Percentiles rank a stretch among this genome's conserved stretches.
Evolutionary conservation across 2,329 filamentous ascomycete species (phyloP).

Genomic region (Fusarium aywerte): DNA sequence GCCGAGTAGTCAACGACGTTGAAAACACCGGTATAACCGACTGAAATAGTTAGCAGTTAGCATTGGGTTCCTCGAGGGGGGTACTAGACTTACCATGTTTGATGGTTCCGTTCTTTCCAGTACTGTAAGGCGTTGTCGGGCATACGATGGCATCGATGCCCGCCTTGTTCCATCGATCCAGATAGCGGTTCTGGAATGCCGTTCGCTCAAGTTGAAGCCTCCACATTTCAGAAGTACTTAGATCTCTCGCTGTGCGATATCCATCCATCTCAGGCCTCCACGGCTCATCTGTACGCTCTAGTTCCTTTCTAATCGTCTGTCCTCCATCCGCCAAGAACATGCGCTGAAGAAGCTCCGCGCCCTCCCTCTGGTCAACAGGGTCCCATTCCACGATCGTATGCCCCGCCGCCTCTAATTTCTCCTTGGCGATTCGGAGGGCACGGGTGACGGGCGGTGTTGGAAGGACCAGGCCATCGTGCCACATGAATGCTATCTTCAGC

Average conservation of each 20-base stretch:
- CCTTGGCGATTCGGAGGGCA: conserved; percentile 60
- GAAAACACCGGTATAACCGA: conserved; percentile 62
- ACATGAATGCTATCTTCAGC: conserved; percentile 70
- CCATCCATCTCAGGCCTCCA: conserved; percentile 53
- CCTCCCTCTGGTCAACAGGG: conserved; percentile 55
- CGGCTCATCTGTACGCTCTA: conserved; percentile 57
- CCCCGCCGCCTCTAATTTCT: conserved; percentile 57
- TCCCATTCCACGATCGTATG: conserved; percentile 66
- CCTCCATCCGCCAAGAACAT: conserved; percentile 64
- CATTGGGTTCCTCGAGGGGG: fast-evolving
- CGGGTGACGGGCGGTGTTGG: conserved; percentile 74
- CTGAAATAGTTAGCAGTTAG: conserved; percentile 46
- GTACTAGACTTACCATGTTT: conserved; percentile 53
- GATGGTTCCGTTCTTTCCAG: conserved; percentile 56
- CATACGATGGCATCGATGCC: conserved; percentile 71
- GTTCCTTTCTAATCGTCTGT: conserved; percentile 52
- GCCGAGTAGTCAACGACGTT: conserved; percentile 62
- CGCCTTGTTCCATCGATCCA: conserved; percentile 58
- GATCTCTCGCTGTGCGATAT: conserved; percentile 50
- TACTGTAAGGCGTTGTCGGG: conserved; percentile 61
- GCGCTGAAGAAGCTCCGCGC: conserved; percentile 52
- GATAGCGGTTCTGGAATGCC: conserved; percentile 58
- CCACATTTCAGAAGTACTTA: conserved; percentile 60
- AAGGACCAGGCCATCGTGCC: conserved; percentile 71
- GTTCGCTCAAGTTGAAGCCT: conserved; percentile 58